phyloP scores from a whole-genome alignment of 805 yeast species.

The Candida hungchunana region DNA sequence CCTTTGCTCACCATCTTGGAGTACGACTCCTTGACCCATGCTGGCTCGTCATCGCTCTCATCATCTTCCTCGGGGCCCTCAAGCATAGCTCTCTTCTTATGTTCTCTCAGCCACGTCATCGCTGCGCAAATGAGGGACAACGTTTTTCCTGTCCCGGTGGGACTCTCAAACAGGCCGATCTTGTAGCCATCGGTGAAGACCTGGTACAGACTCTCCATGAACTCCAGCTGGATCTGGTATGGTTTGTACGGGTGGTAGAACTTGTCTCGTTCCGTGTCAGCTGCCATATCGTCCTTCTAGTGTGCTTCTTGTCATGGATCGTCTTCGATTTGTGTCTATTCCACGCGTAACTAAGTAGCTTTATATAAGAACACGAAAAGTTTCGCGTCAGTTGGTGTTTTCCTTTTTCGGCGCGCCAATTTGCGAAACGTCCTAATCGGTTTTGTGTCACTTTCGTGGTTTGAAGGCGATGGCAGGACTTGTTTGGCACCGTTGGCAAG shows the following conservation, averaged over 20 bases:
- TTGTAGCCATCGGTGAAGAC: constrained; percentile 52
- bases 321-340: too few relatives aligned
- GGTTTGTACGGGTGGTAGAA: constrained; percentile 81
- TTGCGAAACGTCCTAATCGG: neutral
- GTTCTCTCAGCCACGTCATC: constrained; percentile 72
- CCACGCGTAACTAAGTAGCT: too few relatives aligned
- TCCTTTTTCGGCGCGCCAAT: constrained; percentile 1
- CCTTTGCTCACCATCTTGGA: constrained; percentile 26
- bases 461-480: too few relatives aligned
- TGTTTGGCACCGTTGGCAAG: too few relatives aligned
- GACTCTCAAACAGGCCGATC: constrained; percentile 83
- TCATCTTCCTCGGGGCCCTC: constrained; percentile 31
- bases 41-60: constrained; percentile 57
- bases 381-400: constrained; percentile 1
- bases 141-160: constrained; percentile 95
- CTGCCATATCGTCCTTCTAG: constrained; percentile 6
- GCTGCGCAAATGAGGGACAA: constrained; percentile 81
- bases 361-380: constrained; percentile 4
- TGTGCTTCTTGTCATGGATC: too few relatives aligned
- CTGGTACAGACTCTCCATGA: constrained; percentile 73
- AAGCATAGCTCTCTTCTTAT: constrained; percentile 22
- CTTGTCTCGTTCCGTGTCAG: constrained; percentile 11
- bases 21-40: constrained; percentile 54
- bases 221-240: constrained; percentile 67
- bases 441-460: constrained; percentile 8